These are phyloP conservation scores for Heliamphora pulchella DNA, from an alignment of 179 eudicot species.

Conservation along the genomic window DNA sequence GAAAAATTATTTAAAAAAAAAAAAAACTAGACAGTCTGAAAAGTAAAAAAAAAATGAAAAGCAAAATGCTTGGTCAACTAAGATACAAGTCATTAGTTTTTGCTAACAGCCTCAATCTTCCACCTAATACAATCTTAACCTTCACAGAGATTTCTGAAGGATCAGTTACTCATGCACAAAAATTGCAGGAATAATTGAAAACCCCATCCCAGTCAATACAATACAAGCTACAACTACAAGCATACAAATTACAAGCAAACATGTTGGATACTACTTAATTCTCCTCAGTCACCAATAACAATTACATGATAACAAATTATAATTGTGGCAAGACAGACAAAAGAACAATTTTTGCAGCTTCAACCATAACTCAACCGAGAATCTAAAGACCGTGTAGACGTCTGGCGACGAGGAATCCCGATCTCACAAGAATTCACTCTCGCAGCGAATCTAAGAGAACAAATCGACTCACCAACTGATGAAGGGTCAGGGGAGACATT, in stretches of 20 bases:
- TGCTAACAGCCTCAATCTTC: not conserved
- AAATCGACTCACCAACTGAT: constrained; percentile 54
- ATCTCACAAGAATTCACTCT: constrained; percentile 71
- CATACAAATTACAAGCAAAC: not conserved
- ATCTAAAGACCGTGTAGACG: constrained; percentile 40
- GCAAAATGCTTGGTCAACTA: too few relatives aligned
- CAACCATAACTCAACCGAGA: constrained; percentile 58
- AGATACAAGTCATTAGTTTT: not conserved
- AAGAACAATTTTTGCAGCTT: not conserved
- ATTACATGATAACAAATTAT: not conserved
- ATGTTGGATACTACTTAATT: not conserved
- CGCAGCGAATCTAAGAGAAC: constrained; percentile 67
- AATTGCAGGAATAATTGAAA: not conserved
- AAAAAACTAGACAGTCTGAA: too few relatives aligned
- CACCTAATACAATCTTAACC: not conserved
- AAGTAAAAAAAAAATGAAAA: not conserved
- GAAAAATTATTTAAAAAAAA: too few relatives aligned
- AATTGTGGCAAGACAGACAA: not conserved
- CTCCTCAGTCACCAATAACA: constrained; percentile 2
- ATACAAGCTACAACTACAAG: not conserved
- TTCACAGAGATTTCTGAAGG: not conserved
- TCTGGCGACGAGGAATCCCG: constrained; percentile 68
- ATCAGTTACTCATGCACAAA: constrained; percentile 1
- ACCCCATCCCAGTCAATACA: not conserved
- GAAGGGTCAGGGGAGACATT: constrained; percentile 64